A percentile compares a stretch with the other conserved stretches of the same genome.
Conservation (phyloP, 768 basidiomycete genomes). For the Pulveroboletus sp. region DNA sequence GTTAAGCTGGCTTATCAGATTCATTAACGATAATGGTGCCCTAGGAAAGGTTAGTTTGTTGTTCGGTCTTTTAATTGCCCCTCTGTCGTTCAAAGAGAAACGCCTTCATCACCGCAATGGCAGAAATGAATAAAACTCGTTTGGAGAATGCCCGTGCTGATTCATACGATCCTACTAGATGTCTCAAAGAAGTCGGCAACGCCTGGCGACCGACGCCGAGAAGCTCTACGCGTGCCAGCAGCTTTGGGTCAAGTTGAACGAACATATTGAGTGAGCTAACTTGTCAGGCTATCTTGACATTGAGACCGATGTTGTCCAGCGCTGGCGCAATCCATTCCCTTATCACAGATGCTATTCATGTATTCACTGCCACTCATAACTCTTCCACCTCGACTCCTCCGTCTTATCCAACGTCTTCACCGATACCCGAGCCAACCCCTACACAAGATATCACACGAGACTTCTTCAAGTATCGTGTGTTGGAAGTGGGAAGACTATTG, state of each 20-base stretch:
- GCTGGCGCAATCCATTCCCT: slow-evolving; percentile 54
- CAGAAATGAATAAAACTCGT: not conserved
- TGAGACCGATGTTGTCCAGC: slow-evolving; percentile 30
- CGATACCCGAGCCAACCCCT: slow-evolving; percentile 42
- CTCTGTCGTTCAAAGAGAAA: not conserved
- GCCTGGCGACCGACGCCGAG: slow-evolving; percentile 78
- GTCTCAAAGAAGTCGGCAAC: slow-evolving; percentile 72
- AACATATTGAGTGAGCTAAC: slow-evolving; percentile 52
- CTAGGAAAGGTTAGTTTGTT: slow-evolving; percentile 55
- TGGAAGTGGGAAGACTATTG: slow-evolving; percentile 63
- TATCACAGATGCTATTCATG: slow-evolving; percentile 64
- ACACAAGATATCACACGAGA: slow-evolving; percentile 75
- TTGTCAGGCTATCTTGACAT: not conserved
- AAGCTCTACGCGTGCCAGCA: slow-evolving; percentile 77
- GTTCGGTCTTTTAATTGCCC: not conserved
- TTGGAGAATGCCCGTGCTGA: slow-evolving; percentile 1
- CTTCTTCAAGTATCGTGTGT: slow-evolving; percentile 73
- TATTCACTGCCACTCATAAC: slow-evolving; percentile 50
- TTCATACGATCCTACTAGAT: slow-evolving; percentile 44
- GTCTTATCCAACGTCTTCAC: slow-evolving; percentile 18
- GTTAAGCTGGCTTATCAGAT: slow-evolving; percentile 79
- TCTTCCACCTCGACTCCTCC: slow-evolving; percentile 11
- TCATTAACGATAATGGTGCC: slow-evolving; percentile 83
- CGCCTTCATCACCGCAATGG: not conserved
- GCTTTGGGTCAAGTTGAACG: slow-evolving; percentile 76